These are phyloP conservation scores for Schizophyllum commune DNA, from an alignment of 1,284 basidiomycete species.

Conservation along the genomic window DNA sequence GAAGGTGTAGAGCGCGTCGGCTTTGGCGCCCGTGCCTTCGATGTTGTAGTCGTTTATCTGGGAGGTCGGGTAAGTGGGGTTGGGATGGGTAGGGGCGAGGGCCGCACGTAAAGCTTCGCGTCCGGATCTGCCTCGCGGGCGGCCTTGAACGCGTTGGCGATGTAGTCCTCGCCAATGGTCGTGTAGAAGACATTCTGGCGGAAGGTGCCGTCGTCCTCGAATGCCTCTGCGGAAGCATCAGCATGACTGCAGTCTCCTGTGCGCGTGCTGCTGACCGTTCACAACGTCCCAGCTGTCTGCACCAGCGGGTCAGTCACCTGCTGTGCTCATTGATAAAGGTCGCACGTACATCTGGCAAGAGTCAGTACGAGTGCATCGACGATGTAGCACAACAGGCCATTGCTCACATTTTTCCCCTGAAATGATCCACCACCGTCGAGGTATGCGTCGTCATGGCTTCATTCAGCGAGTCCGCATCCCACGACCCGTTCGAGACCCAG, in stretches of 20 bases:
- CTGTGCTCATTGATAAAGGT: too few relatives aligned
- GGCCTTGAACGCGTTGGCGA: conserved; percentile 31
- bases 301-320: background rate
- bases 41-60: conserved; percentile 57
- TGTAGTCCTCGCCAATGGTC: conserved; percentile 28
- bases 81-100: background rate
- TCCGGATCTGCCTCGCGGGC: conserved; percentile 33
- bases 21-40: conserved; percentile 41
- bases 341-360: conserved; percentile 5
- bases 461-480: conserved; percentile 25
- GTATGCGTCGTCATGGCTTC: conserved; percentile 31
- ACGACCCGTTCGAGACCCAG: conserved; percentile 36
- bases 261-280: conserved; percentile 24
- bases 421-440: conserved; percentile 31
- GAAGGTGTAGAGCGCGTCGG: conserved; percentile 43
- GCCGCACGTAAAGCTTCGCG: conserved; percentile 33
- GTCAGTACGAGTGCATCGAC: too few relatives aligned
- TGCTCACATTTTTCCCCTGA: conserved; percentile 32
- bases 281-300: conserved; percentile 29
- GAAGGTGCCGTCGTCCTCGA: conserved; percentile 53
- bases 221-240: conserved; percentile 28
- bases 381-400: too few relatives aligned
- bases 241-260: conserved; percentile 14
- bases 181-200: conserved; percentile 31
- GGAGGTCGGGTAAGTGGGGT: conserved; percentile 4